A percentile compares a stretch with the other conserved stretches of the same genome.
Conservation (phyloP, 2,329 filamentous ascomycete species). For the Teratosphaeriaceae sp. region DNA sequence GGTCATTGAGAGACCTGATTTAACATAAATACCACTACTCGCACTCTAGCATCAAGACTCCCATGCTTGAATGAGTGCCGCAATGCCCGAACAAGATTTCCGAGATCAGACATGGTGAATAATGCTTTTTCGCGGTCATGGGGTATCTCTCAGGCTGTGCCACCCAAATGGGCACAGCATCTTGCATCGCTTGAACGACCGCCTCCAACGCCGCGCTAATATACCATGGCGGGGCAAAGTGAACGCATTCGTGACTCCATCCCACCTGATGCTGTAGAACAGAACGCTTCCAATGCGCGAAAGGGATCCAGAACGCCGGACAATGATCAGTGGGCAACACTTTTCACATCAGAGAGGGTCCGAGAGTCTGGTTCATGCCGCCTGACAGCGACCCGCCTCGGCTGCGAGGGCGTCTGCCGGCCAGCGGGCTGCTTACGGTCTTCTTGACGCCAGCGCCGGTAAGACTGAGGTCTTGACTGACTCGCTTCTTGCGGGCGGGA, state of each 20-base stretch:
- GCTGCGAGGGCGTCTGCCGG: conserved; percentile 14
- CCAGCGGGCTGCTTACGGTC: conserved; percentile 14
- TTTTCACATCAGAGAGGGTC: conserved; percentile 7
- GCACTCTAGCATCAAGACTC: too few relatives aligned
- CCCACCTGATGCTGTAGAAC: too few relatives aligned
- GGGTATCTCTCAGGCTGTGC: not conserved
- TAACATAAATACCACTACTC: too few relatives aligned
- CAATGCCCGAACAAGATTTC: too few relatives aligned
- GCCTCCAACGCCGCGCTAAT: conserved; percentile 17
- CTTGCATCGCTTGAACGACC: too few relatives aligned
- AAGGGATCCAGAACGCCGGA: not conserved
- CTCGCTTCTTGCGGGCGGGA: conserved; percentile 49
- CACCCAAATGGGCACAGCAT: not conserved
- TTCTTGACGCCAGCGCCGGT: conserved; percentile 25
- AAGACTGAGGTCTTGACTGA: conserved; percentile 19
- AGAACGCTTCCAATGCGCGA: too few relatives aligned
- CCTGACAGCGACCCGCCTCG: conserved; percentile 11
- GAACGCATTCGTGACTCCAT: too few relatives aligned
- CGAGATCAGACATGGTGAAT: too few relatives aligned
- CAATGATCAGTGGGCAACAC: not conserved
- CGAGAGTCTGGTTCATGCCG: conserved; percentile 10
- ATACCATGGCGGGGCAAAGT: conserved; percentile 1
- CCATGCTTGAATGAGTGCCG: too few relatives aligned
- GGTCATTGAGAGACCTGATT: too few relatives aligned
- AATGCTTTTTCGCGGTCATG: not conserved